These are phyloP conservation scores for Pseudogymnoascus sp. DNA, from an alignment of 2,329 filamentous ascomycete species.

Conservation along the genomic window DNA sequence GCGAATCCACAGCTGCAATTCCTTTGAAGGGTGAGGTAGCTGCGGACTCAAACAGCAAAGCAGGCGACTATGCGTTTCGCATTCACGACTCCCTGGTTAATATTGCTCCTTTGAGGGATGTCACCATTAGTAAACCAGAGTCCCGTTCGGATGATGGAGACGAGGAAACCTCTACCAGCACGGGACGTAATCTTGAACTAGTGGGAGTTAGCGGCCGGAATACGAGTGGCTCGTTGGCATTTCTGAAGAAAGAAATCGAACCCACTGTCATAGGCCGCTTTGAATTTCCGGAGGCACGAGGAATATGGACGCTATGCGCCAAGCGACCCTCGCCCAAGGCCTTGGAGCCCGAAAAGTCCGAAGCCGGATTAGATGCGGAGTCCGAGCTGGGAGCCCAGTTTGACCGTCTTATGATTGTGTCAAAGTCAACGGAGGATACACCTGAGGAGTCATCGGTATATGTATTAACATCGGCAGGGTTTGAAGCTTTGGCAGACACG, in stretches of 20 bases:
- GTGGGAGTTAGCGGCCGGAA: constrained; percentile 57
- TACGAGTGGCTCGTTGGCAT: constrained; percentile 61
- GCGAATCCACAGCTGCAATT: constrained; percentile 40
- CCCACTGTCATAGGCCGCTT: constrained; percentile 64
- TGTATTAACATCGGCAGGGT: constrained; percentile 61
- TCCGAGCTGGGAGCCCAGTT: constrained; percentile 55
- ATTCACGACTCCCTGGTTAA: constrained; percentile 71
- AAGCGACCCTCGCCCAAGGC: constrained; percentile 60
- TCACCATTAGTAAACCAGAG: constrained; percentile 58
- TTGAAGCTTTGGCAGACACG: constrained; percentile 70
- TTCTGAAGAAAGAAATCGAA: constrained; percentile 71
- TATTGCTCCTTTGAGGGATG: constrained; percentile 70
- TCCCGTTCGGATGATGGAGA: constrained; percentile 40
- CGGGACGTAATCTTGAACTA: constrained; percentile 51
- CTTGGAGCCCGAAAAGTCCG: constrained; percentile 43
- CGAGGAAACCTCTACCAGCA: constrained; percentile 37
- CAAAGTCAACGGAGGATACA: constrained; percentile 55
- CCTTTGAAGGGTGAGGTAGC: constrained; percentile 32
- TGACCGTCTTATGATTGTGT: constrained; percentile 77
- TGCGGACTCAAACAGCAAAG: constrained; percentile 35
- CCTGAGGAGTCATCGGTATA: constrained; percentile 76
- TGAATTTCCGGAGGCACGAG: constrained; percentile 64
- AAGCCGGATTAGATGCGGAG: constrained; percentile 39
- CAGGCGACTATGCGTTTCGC: constrained; percentile 64
- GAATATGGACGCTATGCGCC: constrained; percentile 73